Conservation (phyloP, 2,329 filamentous ascomycete genomes). For the Exophiala viscosa region DNA sequence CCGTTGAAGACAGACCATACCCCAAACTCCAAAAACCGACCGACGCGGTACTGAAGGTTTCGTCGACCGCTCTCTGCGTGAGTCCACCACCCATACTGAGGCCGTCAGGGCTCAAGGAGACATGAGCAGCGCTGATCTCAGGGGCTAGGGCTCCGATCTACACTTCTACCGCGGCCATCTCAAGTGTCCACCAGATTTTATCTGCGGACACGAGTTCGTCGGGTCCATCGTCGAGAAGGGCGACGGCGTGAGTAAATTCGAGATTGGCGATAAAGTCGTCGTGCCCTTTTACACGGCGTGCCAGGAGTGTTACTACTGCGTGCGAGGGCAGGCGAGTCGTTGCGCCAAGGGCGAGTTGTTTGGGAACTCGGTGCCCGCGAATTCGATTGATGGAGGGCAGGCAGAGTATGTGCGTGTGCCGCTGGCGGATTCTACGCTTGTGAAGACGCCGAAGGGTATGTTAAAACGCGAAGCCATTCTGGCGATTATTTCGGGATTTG, state of each 20-base stretch:
- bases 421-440: conserved; percentile 49
- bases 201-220: conserved; percentile 56
- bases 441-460: conserved; percentile 38
- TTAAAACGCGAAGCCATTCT: too few species aligned
- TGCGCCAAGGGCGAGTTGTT: conserved; percentile 49
- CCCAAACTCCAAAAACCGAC: conserved; percentile 43
- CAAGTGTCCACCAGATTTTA: conserved; percentile 43
- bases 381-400: conserved; percentile 53
- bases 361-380: conserved; percentile 49
- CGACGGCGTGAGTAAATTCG: conserved; percentile 44
- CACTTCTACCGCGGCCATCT: conserved; percentile 57
- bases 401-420: conserved; percentile 56
- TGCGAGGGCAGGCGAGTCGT: conserved; percentile 50
- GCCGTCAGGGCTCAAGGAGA: too few species aligned
- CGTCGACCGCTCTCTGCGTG: conserved; percentile 27
- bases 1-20: conserved; percentile 42
- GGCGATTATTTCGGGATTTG: too few species aligned
- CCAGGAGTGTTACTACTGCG: conserved; percentile 52
- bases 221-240: conserved; percentile 48
- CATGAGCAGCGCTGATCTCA: too few species aligned
- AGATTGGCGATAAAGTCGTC: conserved; percentile 51
- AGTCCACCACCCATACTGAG: conserved; percentile 3
- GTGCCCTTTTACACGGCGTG: conserved; percentile 53
- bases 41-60: conserved; percentile 48
- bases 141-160: conserved; percentile 50